A percentile compares a stretch with the other conserved stretches of the same genome.
phyloP scores from a whole-genome alignment of 148 eudicot genomes.

The Hydrangea macrophylla region DNA sequence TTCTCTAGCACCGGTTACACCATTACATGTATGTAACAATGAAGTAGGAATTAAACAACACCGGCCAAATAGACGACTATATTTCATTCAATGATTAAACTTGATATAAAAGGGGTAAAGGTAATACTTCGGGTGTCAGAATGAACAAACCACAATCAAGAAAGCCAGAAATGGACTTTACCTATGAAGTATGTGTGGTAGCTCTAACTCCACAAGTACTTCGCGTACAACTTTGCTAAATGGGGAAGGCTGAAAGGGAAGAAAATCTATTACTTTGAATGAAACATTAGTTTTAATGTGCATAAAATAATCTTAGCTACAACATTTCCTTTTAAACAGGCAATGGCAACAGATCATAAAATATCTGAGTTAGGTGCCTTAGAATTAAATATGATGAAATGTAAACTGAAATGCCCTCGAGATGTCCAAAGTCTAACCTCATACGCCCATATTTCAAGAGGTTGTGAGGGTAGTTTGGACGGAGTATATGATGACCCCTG shows the following conservation, averaged over 20 bases:
- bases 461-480: constrained; percentile 82
- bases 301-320: background rate
- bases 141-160: background rate
- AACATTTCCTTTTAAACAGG: background rate
- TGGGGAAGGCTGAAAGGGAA: constrained; percentile 71
- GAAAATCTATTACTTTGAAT: background rate
- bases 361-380: background rate
- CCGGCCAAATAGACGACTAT: background rate
- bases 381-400: background rate
- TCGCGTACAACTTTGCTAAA: constrained; percentile 96
- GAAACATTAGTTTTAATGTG: background rate
- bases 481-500: constrained; percentile 79
- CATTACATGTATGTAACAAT: background rate
- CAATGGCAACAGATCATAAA: background rate
- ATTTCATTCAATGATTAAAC: background rate
- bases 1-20: background rate
- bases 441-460: constrained; percentile 91
- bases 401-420: background rate
- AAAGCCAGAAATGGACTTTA: constrained; percentile 22
- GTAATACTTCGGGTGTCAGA: background rate
- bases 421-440: constrained; percentile 48
- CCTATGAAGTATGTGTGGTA: constrained; percentile 90
- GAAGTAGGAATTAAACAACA: background rate
- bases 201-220: constrained; percentile 93
- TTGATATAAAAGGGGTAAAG: background rate